Evolutionary conservation across 2,329 filamentous ascomycete species (phyloP).

Genomic region (Fusarium sulawesiense): DNA sequence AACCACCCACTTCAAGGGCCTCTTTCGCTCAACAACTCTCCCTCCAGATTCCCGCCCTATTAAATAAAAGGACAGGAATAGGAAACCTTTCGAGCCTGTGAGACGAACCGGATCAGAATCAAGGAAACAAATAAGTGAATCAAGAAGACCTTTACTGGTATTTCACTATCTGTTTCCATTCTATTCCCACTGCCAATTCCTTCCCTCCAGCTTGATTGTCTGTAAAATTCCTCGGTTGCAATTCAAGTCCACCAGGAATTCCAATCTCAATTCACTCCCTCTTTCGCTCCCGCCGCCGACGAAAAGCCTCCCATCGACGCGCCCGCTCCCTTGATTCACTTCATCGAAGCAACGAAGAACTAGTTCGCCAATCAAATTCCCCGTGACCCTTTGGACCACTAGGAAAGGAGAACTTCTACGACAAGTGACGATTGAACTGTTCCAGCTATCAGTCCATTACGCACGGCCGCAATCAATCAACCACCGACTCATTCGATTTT

Average conservation of each 20-base stretch:
- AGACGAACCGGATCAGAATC: slow-evolving; percentile 39
- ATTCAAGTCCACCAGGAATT: slow-evolving; percentile 54
- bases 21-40: slow-evolving; percentile 20
- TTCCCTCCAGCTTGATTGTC: slow-evolving; percentile 35
- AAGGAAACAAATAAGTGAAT: slow-evolving; percentile 48
- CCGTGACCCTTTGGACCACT: slow-evolving; percentile 48
- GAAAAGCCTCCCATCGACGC: slow-evolving; percentile 41
- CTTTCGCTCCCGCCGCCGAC: slow-evolving; percentile 31
- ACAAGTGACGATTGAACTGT: slow-evolving; percentile 29
- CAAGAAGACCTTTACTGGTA: slow-evolving; percentile 56
- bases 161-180: slow-evolving; percentile 48
- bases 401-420: slow-evolving; percentile 16
- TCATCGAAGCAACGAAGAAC: slow-evolving; percentile 41
- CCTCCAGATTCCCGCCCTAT: slow-evolving; percentile 39
- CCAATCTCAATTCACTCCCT: slow-evolving; percentile 44
- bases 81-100: slow-evolving; percentile 39
- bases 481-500: slow-evolving; percentile 13
- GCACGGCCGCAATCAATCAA: slow-evolving; percentile 15
- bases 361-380: slow-evolving; percentile 39
- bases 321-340: slow-evolving; percentile 47
- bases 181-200: slow-evolving; percentile 35
- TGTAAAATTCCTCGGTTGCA: slow-evolving; percentile 56
- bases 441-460: slow-evolving; percentile 20
- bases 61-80: slow-evolving; percentile 44
- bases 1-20: slow-evolving; percentile 18